Conservation (phyloP, 495 filamentous ascomycete genomes). For the Tuber melanosporum region DNA sequence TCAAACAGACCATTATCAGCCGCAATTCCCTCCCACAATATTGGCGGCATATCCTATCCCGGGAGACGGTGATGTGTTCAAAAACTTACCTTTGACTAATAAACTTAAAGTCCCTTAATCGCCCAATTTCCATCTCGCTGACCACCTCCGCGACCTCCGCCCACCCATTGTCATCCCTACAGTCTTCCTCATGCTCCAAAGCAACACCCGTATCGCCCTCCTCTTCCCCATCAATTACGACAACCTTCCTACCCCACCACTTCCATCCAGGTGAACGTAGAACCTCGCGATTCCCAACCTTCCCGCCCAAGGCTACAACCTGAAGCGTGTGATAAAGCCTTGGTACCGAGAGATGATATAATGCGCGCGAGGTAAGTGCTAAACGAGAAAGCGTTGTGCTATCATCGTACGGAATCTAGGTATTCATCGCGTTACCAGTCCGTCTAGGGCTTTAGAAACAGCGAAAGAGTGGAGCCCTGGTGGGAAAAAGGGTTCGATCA, state of each 20-base stretch:
- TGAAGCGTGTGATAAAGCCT: background rate
- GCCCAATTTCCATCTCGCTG: background rate
- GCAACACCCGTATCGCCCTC: background rate
- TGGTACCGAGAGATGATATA: background rate
- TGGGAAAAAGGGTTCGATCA: background rate
- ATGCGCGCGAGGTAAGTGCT: background rate
- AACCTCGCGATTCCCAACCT: slow-evolving; percentile 1
- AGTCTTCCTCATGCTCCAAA: background rate
- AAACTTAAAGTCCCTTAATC: background rate
- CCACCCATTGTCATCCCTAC: background rate
- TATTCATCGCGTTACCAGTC: background rate
- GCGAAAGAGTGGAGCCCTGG: background rate
- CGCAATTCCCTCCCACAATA: background rate
- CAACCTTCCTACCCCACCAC: slow-evolving; percentile 1
- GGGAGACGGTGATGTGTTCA: background rate
- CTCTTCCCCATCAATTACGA: background rate
- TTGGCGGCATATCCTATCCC: background rate
- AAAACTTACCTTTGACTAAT: background rate
- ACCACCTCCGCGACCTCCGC: background rate
- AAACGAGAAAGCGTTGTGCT: background rate
- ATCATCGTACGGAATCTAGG: background rate
- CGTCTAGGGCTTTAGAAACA: background rate
- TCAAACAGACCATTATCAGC: background rate
- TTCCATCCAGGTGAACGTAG: background rate
- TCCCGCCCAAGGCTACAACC: background rate